These are phyloP conservation scores for Thelephora ganbajun DNA, from an alignment of 768 basidiomycete species.

Conservation along the genomic window DNA sequence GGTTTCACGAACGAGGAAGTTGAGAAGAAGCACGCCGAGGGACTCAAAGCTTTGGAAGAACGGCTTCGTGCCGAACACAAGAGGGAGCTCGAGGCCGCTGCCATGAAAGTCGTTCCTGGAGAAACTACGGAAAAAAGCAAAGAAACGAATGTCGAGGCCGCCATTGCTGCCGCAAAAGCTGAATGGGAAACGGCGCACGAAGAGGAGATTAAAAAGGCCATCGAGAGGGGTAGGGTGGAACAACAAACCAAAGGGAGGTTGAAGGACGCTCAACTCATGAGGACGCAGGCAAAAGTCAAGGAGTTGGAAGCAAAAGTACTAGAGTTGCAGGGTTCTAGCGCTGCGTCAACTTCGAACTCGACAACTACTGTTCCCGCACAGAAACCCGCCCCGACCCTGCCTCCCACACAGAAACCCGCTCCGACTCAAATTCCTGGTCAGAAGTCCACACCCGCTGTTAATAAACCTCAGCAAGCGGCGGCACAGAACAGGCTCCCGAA, in stretches of 20 bases:
- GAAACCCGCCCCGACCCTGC: constrained; percentile 10
- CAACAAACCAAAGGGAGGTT: constrained; percentile 44
- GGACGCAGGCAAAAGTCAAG: constrained; percentile 46
- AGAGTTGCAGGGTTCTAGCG: constrained; percentile 38
- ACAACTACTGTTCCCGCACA: constrained; percentile 14
- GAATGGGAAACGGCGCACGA: constrained; percentile 32
- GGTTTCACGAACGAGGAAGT: constrained; percentile 25
- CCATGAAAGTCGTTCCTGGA: constrained; percentile 17
- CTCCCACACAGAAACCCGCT: constrained; percentile 12
- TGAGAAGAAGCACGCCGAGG: constrained; percentile 41
- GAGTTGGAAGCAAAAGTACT: constrained; percentile 52
- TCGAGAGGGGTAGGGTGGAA: constrained; percentile 60
- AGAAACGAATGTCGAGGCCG: constrained; percentile 28
- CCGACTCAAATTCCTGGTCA: constrained; percentile 16
- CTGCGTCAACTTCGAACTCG: constrained; percentile 10
- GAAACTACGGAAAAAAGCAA: constrained; percentile 10
- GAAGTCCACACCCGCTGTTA: constrained; percentile 17
- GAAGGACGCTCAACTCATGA: constrained; percentile 59
- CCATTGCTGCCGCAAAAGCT: constrained; percentile 31
- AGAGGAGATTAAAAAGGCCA: constrained; percentile 47
- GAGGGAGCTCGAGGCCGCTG: constrained; percentile 34
- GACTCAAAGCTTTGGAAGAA: constrained; percentile 40
- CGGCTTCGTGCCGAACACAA: constrained; percentile 39
- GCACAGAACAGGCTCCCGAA: constrained; percentile 18
- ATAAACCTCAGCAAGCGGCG: constrained; percentile 13